These are phyloP conservation scores for Phaeodactylum tricornutum DNA, from an alignment of 108 stramenopile species.

Conservation along the genomic window DNA sequence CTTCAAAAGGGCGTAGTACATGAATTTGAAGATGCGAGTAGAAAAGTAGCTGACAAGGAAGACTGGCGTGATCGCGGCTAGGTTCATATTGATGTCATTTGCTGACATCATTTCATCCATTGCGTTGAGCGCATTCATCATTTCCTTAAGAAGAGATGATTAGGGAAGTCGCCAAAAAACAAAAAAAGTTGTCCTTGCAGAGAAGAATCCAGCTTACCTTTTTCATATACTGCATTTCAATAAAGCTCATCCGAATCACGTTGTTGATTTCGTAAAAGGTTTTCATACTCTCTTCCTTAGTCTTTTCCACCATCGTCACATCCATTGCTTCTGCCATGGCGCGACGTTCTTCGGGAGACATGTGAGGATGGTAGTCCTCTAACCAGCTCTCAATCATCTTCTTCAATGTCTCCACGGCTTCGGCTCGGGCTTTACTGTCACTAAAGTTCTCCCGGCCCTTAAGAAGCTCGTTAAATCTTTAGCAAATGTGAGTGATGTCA, in stretches of 20 bases:
- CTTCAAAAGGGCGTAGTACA: conserved; percentile 62
- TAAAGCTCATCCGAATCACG: conserved; percentile 75
- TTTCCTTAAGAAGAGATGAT: conserved; percentile 42
- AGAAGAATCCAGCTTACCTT: conserved; percentile 37
- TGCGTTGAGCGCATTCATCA: conserved; percentile 78
- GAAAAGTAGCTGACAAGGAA: conserved; percentile 45
- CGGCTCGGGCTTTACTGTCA: conserved; percentile 60
- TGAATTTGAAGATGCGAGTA: conserved; percentile 32
- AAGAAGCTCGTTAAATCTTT: conserved; percentile 37
- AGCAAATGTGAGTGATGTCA: conserved; percentile 2
- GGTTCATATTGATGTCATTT: conserved; percentile 82
- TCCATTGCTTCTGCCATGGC: conserved; percentile 65
- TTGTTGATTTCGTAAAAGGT: conserved; percentile 66
- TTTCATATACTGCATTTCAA: conserved; percentile 90
- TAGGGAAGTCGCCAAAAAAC: conserved; percentile 1
- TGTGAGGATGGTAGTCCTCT: conserved; percentile 75
- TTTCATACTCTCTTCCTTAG: conserved; percentile 74
- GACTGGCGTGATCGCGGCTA: conserved; percentile 81
- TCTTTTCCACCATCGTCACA: conserved; percentile 63
- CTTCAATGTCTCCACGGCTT: conserved; percentile 57
- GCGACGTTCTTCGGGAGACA: conserved; percentile 39
- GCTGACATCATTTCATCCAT: conserved; percentile 81
- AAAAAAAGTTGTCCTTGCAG: background rate
- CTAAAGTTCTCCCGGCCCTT: conserved; percentile 58
- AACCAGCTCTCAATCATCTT: conserved; percentile 85